These are phyloP conservation scores for Puya raimondii DNA, from an alignment of 176 grass and related monocot genomes.

Conservation along the genomic window DNA sequence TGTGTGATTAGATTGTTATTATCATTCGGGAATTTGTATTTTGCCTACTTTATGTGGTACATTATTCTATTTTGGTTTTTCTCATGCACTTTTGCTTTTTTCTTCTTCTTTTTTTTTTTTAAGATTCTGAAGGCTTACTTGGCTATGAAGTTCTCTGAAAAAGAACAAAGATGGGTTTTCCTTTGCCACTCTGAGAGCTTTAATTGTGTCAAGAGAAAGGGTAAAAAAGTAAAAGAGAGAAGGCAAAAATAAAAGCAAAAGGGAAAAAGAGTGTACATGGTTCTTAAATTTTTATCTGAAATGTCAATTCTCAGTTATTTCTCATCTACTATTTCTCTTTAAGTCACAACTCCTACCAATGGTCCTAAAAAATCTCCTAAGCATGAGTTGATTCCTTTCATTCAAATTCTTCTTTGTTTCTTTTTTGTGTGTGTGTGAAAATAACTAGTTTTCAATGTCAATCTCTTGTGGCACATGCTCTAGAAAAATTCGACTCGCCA, in stretches of 20 bases:
- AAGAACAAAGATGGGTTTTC: conserved; percentile 41
- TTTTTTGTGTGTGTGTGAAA: no score
- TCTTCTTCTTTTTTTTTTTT: conserved; percentile 13
- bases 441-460: no score
- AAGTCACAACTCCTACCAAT: background rate
- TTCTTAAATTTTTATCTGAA: background rate
- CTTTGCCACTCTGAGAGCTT: conserved; percentile 35
- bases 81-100: conserved; percentile 14
- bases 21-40: background rate
- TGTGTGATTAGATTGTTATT: background rate
- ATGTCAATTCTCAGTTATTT: background rate
- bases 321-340: background rate
- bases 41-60: background rate
- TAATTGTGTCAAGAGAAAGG: background rate
- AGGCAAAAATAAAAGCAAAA: background rate
- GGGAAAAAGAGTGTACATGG: background rate
- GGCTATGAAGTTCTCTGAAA: conserved; percentile 39
- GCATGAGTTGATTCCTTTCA: no score
- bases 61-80: conserved; percentile 6
- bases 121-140: conserved; percentile 29
- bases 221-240: background rate
- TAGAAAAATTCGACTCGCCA: no score
- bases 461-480: no score
- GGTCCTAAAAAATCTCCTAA: no score
- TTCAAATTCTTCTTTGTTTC: no score